These are phyloP conservation scores for Leccinum pallidistipes DNA, from an alignment of 1,284 basidiomycete genomes.

Conservation along the genomic window DNA sequence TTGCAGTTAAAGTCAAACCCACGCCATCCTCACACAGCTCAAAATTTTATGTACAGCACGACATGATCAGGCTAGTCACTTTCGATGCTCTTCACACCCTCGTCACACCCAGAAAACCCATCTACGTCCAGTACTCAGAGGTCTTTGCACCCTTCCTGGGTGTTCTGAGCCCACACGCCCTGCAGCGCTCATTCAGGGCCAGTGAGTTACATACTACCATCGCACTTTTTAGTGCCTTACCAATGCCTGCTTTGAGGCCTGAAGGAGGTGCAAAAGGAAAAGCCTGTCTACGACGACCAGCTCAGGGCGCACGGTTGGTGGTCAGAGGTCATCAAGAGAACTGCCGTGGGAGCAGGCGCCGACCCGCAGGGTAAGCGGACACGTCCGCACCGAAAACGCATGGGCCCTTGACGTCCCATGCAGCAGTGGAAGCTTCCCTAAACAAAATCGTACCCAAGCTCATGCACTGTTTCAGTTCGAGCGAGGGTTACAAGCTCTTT, in stretches of 20 bases:
- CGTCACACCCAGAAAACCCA: conserved; percentile 60
- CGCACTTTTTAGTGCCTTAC: not conserved
- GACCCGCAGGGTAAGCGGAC: conserved; percentile 45
- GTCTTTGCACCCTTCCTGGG: conserved; percentile 66
- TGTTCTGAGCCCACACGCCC: conserved; percentile 46
- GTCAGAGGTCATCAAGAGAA: conserved; percentile 67
- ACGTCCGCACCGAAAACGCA: conserved; percentile 22
- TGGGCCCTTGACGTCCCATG: conserved; percentile 14
- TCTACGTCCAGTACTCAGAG: conserved; percentile 68
- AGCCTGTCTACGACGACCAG: conserved; percentile 47
- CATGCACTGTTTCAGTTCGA: conserved; percentile 64
- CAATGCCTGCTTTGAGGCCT: conserved; percentile 48
- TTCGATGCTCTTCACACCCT: conserved; percentile 75
- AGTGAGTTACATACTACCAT: conserved; percentile 37
- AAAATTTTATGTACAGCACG: conserved; percentile 10
- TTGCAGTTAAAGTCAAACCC: not conserved
- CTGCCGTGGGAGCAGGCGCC: conserved; percentile 72
- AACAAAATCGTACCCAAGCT: conserved; percentile 54
- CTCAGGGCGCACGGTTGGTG: conserved; percentile 63
- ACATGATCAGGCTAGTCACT: conserved; percentile 48
- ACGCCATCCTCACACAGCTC: conserved; percentile 3
- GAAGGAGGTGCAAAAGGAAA: conserved; percentile 55
- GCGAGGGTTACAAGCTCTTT: conserved; percentile 67
- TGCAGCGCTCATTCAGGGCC: conserved; percentile 66
- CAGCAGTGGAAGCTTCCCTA: conserved; percentile 55